These are phyloP conservation scores for Neurospora sp. DNA, from an alignment of 495 filamentous ascomycete genomes.

Conservation along the genomic window DNA sequence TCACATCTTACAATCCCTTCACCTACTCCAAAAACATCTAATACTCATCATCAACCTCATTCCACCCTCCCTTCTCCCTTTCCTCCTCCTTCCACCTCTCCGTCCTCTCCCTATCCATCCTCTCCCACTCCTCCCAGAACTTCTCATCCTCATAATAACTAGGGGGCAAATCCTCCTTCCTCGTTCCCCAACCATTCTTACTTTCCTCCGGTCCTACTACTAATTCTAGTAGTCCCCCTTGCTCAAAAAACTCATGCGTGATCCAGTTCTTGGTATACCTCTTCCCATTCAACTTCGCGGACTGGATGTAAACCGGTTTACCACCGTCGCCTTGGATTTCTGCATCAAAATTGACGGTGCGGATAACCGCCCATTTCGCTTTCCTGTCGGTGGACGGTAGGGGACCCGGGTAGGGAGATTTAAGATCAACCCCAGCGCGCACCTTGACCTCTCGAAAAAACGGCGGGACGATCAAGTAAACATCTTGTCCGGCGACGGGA, in stretches of 20 bases:
- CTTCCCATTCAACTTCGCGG: slow-evolving; percentile 52
- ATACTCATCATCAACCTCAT: background rate
- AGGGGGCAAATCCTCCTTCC: slow-evolving; percentile 57
- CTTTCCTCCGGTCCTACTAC: slow-evolving; percentile 52
- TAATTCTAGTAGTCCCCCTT: slow-evolving; percentile 56
- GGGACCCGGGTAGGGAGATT: background rate
- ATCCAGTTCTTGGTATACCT: slow-evolving; percentile 62
- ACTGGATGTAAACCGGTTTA: slow-evolving; percentile 52
- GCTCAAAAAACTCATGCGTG: slow-evolving; percentile 58
- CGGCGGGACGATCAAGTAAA: slow-evolving; percentile 59
- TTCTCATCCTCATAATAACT: slow-evolving; percentile 23
- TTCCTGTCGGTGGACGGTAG: background rate
- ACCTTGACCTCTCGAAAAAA: slow-evolving; percentile 56
- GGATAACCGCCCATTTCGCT: slow-evolving; percentile 49
- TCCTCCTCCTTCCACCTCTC: background rate
- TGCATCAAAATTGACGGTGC: slow-evolving; percentile 49
- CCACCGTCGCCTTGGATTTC: slow-evolving; percentile 10
- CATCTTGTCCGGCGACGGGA: slow-evolving; percentile 63
- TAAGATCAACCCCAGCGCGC: slow-evolving; percentile 32
- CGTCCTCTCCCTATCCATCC: background rate
- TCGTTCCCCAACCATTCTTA: slow-evolving; percentile 54
- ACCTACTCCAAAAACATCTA: background rate
- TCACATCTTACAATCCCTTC: no score
- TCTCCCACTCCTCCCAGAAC: background rate
- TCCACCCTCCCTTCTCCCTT: background rate